Evolutionary conservation across 2,329 filamentous ascomycete genomes (phyloP).

Genomic region (Fusarium papillatum): DNA sequence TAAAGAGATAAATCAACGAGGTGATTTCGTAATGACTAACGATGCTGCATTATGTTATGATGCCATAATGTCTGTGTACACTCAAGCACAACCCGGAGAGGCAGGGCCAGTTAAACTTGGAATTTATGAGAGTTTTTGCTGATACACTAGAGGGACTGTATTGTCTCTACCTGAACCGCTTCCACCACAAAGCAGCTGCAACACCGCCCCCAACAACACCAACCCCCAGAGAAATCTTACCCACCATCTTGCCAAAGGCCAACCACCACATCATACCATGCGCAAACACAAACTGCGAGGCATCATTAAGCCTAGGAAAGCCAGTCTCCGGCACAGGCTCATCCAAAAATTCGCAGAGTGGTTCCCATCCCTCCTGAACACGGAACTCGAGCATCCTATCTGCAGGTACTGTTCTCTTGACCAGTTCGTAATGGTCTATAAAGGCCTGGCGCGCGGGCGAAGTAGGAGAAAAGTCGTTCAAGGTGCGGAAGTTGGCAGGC

Average conservation of each 20-base stretch:
- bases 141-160: not conserved
- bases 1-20: not conserved
- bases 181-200: constrained; percentile 28
- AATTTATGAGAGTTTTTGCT: not conserved
- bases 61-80: not conserved
- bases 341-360: constrained; percentile 27
- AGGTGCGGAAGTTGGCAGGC: constrained; percentile 13
- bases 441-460: constrained; percentile 23
- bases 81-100: not conserved
- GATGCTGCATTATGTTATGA: not conserved
- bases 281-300: constrained; percentile 24
- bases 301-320: constrained; percentile 27
- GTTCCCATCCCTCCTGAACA: constrained; percentile 25
- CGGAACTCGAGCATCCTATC: constrained; percentile 18
- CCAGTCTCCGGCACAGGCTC: not conserved
- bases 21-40: too few relatives aligned
- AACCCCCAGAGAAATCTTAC: constrained; percentile 12
- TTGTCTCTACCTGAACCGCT: not conserved
- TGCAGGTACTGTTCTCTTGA: constrained; percentile 2
- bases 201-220: constrained; percentile 19
- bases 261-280: constrained; percentile 38
- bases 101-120: not conserved
- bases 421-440: constrained; percentile 12
- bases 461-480: constrained; percentile 21
- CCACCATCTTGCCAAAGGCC: constrained; percentile 30